Conservation (phyloP, 306 rosid genomes). For the Carpinus fangiana region DNA sequence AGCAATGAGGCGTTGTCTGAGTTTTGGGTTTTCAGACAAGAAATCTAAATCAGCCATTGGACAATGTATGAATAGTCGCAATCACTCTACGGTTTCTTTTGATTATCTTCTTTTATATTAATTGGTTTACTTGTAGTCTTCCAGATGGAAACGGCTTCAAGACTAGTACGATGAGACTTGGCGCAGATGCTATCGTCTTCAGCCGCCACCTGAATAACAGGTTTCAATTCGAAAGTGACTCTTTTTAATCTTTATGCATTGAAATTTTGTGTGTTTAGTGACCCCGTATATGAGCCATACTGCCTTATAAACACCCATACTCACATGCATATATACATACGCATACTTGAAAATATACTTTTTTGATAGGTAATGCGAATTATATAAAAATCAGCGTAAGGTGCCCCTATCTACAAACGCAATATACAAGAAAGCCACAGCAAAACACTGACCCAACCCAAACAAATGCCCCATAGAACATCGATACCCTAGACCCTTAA, state of each 20-base stretch:
- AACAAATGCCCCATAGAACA: too few relatives aligned
- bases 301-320: not conserved
- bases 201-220: constrained; percentile 60
- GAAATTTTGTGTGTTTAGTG: not conserved
- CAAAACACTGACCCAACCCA: too few relatives aligned
- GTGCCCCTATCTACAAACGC: too few relatives aligned
- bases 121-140: constrained; percentile 44
- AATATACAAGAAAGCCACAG: too few relatives aligned
- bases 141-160: constrained; percentile 99
- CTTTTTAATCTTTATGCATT: not conserved
- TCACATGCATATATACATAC: too few relatives aligned
- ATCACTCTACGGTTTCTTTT: constrained; percentile 22
- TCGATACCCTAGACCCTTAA: too few relatives aligned
- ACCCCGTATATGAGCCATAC: not conserved
- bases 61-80: constrained; percentile 61
- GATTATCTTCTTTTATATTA: constrained; percentile 24
- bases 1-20: constrained; percentile 83
- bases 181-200: constrained; percentile 88
- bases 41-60: constrained; percentile 74
- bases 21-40: constrained; percentile 93
- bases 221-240: constrained; percentile 38
- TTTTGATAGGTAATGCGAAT: too few relatives aligned
- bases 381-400: too few relatives aligned
- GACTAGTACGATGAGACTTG: constrained; percentile 97
- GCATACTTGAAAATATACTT: too few relatives aligned